Evolutionary conservation across 768 basidiomycete species (phyloP).

Genomic region (Leccinum uliginosum): DNA sequence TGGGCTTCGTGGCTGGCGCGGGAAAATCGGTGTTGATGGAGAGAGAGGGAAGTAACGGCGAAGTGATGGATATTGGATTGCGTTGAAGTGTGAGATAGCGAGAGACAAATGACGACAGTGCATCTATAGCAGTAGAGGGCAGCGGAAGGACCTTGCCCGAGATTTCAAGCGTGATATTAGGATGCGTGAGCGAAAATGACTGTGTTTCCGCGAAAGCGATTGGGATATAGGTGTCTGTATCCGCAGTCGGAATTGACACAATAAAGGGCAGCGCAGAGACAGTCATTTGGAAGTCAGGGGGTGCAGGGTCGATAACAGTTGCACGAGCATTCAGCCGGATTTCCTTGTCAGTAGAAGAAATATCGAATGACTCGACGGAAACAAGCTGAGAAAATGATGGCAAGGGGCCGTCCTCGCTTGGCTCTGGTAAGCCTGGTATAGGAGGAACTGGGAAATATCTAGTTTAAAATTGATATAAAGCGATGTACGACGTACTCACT

Average conservation of each 20-base stretch:
- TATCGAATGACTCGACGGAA: constrained; percentile 54
- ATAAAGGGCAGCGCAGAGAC: constrained; percentile 59
- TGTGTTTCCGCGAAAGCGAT: constrained; percentile 52
- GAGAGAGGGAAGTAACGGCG: constrained; percentile 50
- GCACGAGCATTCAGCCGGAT: constrained; percentile 50
- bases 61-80: constrained; percentile 56
- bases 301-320: constrained; percentile 54
- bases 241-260: constrained; percentile 43
- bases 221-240: constrained; percentile 31
- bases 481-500: constrained; percentile 37
- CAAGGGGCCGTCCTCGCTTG: constrained; percentile 46
- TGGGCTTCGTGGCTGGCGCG: constrained; percentile 57
- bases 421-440: constrained; percentile 62
- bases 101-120: constrained; percentile 59
- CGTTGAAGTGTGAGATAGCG: constrained; percentile 56
- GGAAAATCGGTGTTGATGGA: constrained; percentile 55
- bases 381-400: constrained; percentile 58
- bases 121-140: constrained; percentile 31
- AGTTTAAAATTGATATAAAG: constrained; percentile 2
- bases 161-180: constrained; percentile 60
- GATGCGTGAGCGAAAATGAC: constrained; percentile 59
- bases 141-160: constrained; percentile 57
- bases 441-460: constrained; percentile 47
- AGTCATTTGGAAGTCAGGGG: constrained; percentile 44
- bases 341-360: constrained; percentile 33